These are phyloP conservation scores for Melampsora americana DNA, from an alignment of 1,284 basidiomycete species.

Conservation along the genomic window DNA sequence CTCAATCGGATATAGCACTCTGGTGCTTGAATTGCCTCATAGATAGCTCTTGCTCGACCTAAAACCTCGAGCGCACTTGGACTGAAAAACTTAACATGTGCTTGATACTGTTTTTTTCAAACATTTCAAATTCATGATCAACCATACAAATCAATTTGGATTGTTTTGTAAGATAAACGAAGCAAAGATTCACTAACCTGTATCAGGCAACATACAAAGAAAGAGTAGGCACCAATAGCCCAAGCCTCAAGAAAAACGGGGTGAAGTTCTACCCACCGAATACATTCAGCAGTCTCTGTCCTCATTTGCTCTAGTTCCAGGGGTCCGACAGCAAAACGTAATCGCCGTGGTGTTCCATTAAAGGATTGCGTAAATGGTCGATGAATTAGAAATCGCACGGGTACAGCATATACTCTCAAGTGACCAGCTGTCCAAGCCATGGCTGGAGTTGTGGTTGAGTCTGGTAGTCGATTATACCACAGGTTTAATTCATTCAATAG, in stretches of 20 bases:
- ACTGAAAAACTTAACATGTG: not conserved
- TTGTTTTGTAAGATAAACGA: not conserved
- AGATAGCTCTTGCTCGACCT: not conserved
- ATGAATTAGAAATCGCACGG: slow-evolving; percentile 63
- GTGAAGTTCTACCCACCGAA: slow-evolving; percentile 82
- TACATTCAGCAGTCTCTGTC: slow-evolving; percentile 68
- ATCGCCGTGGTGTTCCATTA: slow-evolving; percentile 66
- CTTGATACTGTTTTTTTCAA: not conserved
- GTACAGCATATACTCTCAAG: slow-evolving; percentile 78
- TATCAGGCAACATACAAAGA: slow-evolving; percentile 83
- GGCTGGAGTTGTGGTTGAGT: not conserved
- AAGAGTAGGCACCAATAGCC: slow-evolving; percentile 78
- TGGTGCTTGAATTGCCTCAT: not conserved
- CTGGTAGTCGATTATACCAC: slow-evolving; percentile 39
- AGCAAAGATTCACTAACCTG: slow-evolving; percentile 57
- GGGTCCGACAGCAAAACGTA: slow-evolving; percentile 67
- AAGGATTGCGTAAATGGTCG: slow-evolving; percentile 84
- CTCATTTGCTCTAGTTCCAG: slow-evolving; percentile 75
- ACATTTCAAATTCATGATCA: not conserved
- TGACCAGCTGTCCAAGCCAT: slow-evolving; percentile 63
- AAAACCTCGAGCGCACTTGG: not conserved
- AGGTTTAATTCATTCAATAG: slow-evolving; percentile 24
- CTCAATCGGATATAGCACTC: not conserved
- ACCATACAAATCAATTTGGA: not conserved
- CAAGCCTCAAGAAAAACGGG: slow-evolving; percentile 79